Percentiles rank a stretch among this genome's conserved stretches.
These are phyloP conservation scores for Hirschfeldia incana DNA, from an alignment of 345 rosid species.

Conservation along the genomic window DNA sequence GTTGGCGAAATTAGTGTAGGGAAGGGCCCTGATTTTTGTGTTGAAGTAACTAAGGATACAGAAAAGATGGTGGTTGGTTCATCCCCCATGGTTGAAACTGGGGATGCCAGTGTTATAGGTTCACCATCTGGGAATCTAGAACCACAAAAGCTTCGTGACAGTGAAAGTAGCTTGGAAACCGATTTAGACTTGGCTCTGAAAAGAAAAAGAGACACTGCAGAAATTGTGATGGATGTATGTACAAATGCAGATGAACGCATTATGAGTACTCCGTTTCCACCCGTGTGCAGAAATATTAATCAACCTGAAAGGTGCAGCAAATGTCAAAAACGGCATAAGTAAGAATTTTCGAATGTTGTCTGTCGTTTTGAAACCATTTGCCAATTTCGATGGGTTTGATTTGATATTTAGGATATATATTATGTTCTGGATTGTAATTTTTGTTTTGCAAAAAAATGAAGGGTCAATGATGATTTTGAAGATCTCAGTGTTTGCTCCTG, in stretches of 20 bases:
- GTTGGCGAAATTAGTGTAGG: conserved; percentile 11
- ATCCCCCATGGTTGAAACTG: conserved; percentile 5
- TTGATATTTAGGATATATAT: background rate
- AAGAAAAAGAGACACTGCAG: conserved; percentile 46
- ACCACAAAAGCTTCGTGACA: conserved; percentile 30
- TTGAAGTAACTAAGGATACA: background rate
- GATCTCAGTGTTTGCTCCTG: conserved; percentile 39
- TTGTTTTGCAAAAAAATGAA: conserved; percentile 34
- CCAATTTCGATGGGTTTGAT: conserved; percentile 18
- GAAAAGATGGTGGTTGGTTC: conserved; percentile 23
- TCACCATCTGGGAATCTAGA: conserved; percentile 30
- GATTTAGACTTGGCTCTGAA: conserved; percentile 35
- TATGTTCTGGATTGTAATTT: conserved; percentile 20
- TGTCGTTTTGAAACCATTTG: conserved; percentile 4
- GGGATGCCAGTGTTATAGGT: background rate
- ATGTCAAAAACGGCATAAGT: conserved; percentile 59
- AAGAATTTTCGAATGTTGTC: conserved; percentile 14
- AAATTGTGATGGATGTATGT: conserved; percentile 42
- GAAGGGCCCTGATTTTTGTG: conserved; percentile 13
- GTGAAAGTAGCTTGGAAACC: conserved; percentile 40
- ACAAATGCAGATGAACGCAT: conserved; percentile 35
- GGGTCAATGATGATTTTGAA: conserved; percentile 39
- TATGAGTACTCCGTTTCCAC: conserved; percentile 32
- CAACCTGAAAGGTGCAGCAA: conserved; percentile 37
- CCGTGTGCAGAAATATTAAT: conserved; percentile 29